A percentile compares a stretch with the other conserved stretches of the same genome.
These are phyloP conservation scores for Quercus ilex DNA, from an alignment of 306 rosid species.

Conservation along the genomic window DNA sequence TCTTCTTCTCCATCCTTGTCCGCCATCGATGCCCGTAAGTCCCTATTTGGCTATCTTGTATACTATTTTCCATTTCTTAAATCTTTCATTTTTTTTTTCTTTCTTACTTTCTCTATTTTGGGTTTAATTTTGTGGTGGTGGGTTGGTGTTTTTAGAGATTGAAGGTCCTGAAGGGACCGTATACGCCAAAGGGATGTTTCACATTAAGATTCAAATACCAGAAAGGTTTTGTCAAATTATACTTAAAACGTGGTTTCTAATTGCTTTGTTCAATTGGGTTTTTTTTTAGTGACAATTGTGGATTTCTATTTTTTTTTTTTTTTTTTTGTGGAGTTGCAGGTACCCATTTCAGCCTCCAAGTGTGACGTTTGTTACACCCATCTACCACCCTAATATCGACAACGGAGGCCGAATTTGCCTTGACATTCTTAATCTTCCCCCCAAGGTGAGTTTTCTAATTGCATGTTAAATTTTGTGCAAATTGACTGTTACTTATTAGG, in stretches of 20 bases:
- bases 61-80: neutral
- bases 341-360: conserved; percentile 46
- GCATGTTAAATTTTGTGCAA: neutral
- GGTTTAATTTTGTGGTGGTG: neutral
- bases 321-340: neutral
- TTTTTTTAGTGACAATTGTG: neutral
- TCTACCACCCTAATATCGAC: conserved; percentile 45
- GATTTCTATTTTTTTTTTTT: neutral
- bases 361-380: conserved; percentile 38
- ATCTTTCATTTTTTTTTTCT: neutral
- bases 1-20: conserved; percentile 15
- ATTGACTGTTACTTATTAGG: neutral
- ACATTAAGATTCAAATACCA: conserved; percentile 29
- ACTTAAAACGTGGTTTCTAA: neutral
- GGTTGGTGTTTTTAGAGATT: conserved; percentile 11
- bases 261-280: neutral
- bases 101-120: neutral
- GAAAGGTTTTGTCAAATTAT: conserved; percentile 19
- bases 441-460: conserved; percentile 18
- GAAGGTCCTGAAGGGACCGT: conserved; percentile 42
- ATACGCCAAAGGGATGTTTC: conserved; percentile 29
- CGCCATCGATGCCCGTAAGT: conserved; percentile 33
- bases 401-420: conserved; percentile 45
- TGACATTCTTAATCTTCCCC: conserved; percentile 45
- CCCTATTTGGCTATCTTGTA: neutral